Percentiles rank a stretch among this genome's conserved stretches.
Evolutionary conservation across 306 rosid species (phyloP).

Genomic region (Dryas alaskensis): DNA sequence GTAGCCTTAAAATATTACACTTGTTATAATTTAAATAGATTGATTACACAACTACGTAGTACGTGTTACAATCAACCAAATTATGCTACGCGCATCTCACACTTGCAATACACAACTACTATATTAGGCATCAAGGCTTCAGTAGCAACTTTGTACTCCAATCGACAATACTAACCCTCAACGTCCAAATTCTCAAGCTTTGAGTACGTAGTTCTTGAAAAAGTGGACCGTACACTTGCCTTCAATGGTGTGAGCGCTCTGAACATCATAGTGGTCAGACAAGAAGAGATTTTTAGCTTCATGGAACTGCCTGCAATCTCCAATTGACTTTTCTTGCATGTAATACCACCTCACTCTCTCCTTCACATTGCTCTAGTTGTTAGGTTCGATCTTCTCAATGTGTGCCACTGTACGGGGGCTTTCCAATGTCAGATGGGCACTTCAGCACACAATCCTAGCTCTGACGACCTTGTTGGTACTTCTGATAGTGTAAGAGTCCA

Average conservation of each 20-base stretch:
- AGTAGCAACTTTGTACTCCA: constrained; percentile 85
- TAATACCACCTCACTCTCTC: too few relatives aligned
- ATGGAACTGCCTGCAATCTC: too few relatives aligned
- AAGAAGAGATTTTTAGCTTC: too few relatives aligned
- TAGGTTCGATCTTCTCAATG: too few relatives aligned
- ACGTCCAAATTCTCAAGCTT: constrained; percentile 77
- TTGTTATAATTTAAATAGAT: too few relatives aligned
- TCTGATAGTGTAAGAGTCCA: constrained; percentile 72
- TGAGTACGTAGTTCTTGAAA: constrained; percentile 62
- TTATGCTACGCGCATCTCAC: constrained; percentile 79
- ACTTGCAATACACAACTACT: constrained; percentile 95
- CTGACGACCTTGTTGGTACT: constrained; percentile 72
- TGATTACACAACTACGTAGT: too few relatives aligned
- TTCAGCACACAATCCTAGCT: constrained; percentile 85
- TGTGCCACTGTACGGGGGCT: too few relatives aligned
- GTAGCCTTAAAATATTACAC: too few relatives aligned
- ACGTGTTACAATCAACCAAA: constrained; percentile 53
- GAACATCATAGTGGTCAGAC: too few relatives aligned
- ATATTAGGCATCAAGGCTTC: constrained; percentile 82
- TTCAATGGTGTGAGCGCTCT: too few relatives aligned
- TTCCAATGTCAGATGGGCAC: constrained; percentile 69
- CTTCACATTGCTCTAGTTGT: too few relatives aligned
- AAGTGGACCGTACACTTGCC: constrained; percentile 59
- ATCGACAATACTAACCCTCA: constrained; percentile 80
- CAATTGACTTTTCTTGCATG: too few relatives aligned